Base-by-base conservation (phyloP, 441 rosid species). In the Heliophila coronopifolia region DNA sequence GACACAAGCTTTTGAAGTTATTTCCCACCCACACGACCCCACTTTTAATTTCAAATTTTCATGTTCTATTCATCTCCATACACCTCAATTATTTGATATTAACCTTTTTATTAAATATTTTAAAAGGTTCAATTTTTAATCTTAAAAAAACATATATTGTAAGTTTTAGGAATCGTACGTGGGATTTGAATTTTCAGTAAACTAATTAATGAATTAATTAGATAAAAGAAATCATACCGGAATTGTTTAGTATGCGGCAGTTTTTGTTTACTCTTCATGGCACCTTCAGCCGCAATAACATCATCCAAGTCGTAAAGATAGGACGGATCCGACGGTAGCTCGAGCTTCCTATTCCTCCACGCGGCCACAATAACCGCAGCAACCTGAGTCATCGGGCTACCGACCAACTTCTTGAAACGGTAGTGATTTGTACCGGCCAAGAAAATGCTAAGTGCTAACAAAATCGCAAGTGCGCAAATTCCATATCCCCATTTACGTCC, bases 401-500 rank as follows among this genome's bases (percentile, higher is more conserved):
- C 97, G 4, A 60, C 78, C 72, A 86, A 61, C 68, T 74, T 78
- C 81, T 78, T 90, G 50, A 86, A 86, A 8, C 97, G 77, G 71
- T 86, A 90, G 15, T 80, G 63, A 18, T 67, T 78, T 1, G 97
- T 90, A 0, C 94, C 95, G 5, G 86, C 72, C 7, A 90, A 63
- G 71, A 81, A 83, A 38, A 80, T 55, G 9, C 68, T 41, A 7
- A 86, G 49, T 3, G 78, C 91, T 25, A 72, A 10, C 16, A 79
- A 56, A 7, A 90, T 83, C 6, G 95, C 83, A 17, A 77, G 69
- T 17, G 78, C 91, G 14, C 97, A 90, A 22, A 78, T 58, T 0
- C 97, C 97, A 32, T 90, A 90, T 0, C 97, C 97, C 88, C 91
- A 90, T 50, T 67, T 66, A 24, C 97, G 74, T 3, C 97, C 97